Percentiles rank a stretch among this genome's conserved stretches.
Evolutionary conservation across 176 grass and related monocot genomes (phyloP).

Genomic region (Aegilops tauschii): DNA sequence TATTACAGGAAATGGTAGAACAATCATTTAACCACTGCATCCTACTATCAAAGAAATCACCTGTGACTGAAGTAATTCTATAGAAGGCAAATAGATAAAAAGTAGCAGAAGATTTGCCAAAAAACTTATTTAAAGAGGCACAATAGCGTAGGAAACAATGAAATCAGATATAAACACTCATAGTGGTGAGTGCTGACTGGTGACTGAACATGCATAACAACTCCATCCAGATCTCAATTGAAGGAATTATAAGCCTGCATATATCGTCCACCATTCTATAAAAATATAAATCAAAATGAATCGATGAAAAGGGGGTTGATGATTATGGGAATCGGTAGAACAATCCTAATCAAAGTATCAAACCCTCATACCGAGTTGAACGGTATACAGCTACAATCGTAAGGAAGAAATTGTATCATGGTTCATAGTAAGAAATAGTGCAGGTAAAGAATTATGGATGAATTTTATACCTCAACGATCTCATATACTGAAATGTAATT

Average conservation of each 20-base stretch:
- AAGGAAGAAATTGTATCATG: neutral
- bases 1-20: neutral
- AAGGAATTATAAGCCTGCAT: too few species aligned
- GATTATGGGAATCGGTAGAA: neutral
- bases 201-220: too few species aligned
- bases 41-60: neutral
- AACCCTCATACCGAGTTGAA: neutral
- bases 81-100: neutral
- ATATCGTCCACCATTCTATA: neutral
- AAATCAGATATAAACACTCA: neutral
- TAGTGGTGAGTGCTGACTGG: too few species aligned
- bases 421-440: neutral
- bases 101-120: neutral
- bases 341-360: neutral
- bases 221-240: too few species aligned
- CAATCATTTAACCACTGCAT: conserved; percentile 4
- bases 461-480: neutral
- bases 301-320: neutral
- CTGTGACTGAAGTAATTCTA: neutral
- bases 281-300: neutral
- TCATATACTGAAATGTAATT: neutral
- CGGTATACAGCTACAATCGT: neutral
- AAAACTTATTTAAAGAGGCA: neutral
- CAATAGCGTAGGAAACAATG: neutral
- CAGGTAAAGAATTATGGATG: neutral